These are phyloP conservation scores for Xerocomellus dryophilus DNA, from an alignment of 768 basidiomycete species.

Conservation along the genomic window DNA sequence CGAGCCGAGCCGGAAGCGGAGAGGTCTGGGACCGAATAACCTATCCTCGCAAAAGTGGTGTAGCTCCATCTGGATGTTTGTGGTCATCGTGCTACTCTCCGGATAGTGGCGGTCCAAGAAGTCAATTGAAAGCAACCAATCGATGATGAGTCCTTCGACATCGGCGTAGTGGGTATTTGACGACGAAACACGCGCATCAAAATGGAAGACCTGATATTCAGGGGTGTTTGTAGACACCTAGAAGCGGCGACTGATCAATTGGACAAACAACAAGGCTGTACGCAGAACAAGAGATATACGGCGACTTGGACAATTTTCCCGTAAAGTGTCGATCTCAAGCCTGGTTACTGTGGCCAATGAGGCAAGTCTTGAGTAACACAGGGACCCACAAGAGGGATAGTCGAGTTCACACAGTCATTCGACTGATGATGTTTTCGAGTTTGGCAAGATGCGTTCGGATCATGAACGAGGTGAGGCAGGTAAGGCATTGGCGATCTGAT, in stretches of 20 bases:
- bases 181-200: slow-evolving; percentile 36
- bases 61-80: slow-evolving; percentile 13
- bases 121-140: slow-evolving; percentile 16
- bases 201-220: slow-evolving; percentile 34
- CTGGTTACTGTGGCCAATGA: slow-evolving; percentile 3
- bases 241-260: slow-evolving; percentile 13
- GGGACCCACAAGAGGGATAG: neutral
- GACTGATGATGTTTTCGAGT: slow-evolving; percentile 11
- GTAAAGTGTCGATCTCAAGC: slow-evolving; percentile 11
- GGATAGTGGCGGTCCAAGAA: slow-evolving; percentile 6
- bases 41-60: slow-evolving; percentile 3
- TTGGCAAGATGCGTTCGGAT: slow-evolving; percentile 23
- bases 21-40: neutral
- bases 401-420: slow-evolving; percentile 27
- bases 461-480: slow-evolving; percentile 30
- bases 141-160: slow-evolving; percentile 18
- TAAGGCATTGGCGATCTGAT: slow-evolving; percentile 29
- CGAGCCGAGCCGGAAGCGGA: slow-evolving; percentile 7
- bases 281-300: slow-evolving; percentile 13
- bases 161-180: slow-evolving; percentile 33
- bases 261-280: slow-evolving; percentile 22
- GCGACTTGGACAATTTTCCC: slow-evolving; percentile 12
- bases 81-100: slow-evolving; percentile 1
- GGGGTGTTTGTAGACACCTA: slow-evolving; percentile 18
- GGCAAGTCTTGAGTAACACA: slow-evolving; percentile 13